phyloP scores from a whole-genome alignment of 805 yeast species.

The Kuraishia piskuri region DNA sequence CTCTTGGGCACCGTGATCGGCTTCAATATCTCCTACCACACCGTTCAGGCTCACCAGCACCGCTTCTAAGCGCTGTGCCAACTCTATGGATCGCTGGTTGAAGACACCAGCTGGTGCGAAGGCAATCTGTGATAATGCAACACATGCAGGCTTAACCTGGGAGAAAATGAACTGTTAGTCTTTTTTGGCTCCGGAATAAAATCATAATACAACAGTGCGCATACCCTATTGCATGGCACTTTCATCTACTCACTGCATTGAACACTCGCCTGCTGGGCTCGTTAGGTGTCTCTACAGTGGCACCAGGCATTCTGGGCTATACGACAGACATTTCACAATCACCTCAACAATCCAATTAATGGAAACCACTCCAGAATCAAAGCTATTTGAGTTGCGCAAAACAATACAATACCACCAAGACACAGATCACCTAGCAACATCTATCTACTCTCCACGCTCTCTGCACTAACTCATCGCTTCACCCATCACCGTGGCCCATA shows the following conservation, averaged over 20 bases:
- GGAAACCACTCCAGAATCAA: neutral
- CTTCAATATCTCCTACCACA: neutral
- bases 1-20: neutral
- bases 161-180: too few species aligned
- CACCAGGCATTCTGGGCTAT: neutral
- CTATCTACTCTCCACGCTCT: too few species aligned
- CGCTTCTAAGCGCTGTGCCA: conserved; percentile 24
- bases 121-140: conserved; percentile 32
- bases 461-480: too few species aligned
- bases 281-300: neutral
- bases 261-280: neutral
- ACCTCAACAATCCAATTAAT: conserved; percentile 1
- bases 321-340: neutral
- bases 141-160: conserved; percentile 31
- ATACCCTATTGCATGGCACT: too few species aligned
- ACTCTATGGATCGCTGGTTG: conserved; percentile 21
- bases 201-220: too few species aligned
- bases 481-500: too few species aligned
- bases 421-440: too few species aligned
- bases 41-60: conserved; percentile 9
- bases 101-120: conserved; percentile 28
- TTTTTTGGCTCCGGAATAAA: too few species aligned
- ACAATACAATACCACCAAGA: too few species aligned
- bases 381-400: too few species aligned
- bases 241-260: conserved; percentile 3